Conservation (phyloP, 768 basidiomycete species). For the Polyporus arcularius region DNA sequence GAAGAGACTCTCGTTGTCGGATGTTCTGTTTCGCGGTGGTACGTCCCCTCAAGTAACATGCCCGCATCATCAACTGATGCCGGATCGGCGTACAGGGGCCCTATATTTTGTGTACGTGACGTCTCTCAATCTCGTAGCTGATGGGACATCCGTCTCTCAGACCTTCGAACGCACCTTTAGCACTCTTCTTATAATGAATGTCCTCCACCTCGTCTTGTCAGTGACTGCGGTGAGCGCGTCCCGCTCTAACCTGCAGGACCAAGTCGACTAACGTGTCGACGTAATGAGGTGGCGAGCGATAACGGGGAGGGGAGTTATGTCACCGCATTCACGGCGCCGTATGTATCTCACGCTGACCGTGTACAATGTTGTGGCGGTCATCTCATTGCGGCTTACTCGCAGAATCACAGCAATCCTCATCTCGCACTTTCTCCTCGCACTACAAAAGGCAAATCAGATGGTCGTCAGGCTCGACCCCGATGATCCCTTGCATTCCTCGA, state of each 20-base stretch:
- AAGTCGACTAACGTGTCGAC: neutral
- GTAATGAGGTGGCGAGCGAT: neutral
- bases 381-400: neutral
- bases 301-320: neutral
- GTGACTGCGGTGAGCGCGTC: neutral
- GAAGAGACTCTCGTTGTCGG: neutral
- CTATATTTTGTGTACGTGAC: neutral
- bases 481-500: neutral
- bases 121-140: no score
- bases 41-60: neutral
- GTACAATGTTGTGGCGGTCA: neutral
- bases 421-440: neutral
- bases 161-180: neutral
- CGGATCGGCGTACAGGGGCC: neutral
- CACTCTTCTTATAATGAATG: neutral
- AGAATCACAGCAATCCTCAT: neutral
- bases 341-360: neutral
- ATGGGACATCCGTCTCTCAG: no score
- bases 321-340: neutral
- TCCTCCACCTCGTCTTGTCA: neutral
- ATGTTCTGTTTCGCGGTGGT: neutral
- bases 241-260: neutral
- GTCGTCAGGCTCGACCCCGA: neutral
- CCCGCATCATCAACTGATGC: neutral
- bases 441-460: neutral